Percentiles rank a stretch among this genome's conserved stretches.
Evolutionary conservation across 73 alveolate genomes (phyloP).

Genomic region (Breviolum minutum): DNA sequence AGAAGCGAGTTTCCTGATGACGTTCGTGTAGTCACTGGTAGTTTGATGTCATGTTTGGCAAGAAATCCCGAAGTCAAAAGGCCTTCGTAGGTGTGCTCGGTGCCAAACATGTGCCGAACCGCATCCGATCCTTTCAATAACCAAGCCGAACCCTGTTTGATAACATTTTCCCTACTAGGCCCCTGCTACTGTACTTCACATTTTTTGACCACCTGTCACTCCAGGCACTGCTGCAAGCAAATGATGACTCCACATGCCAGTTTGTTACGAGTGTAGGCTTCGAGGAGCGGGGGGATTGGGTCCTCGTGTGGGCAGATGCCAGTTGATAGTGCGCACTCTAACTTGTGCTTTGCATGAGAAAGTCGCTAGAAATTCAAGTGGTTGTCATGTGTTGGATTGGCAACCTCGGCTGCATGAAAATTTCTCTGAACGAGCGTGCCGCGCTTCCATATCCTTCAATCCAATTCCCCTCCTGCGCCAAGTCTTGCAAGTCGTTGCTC

Average conservation of each 20-base stretch:
- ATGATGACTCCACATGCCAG: conserved; percentile 1
- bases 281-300: not conserved
- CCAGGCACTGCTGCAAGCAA: conserved; percentile 1
- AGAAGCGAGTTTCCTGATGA: no score
- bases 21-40: no score
- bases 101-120: no score
- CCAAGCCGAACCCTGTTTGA: no score
- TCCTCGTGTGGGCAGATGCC: not conserved
- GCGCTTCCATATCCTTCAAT: not conserved
- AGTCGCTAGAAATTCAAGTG: not conserved
- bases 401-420: not conserved
- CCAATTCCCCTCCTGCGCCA: not conserved
- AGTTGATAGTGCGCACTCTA: not conserved
- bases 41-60: no score
- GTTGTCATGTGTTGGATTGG: not conserved
- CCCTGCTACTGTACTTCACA: no score
- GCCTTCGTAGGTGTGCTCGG: no score
- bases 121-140: no score
- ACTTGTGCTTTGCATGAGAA: not conserved
- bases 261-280: not conserved
- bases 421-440: not conserved
- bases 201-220: no score
- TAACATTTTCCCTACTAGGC: no score
- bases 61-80: no score
- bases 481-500: not conserved